Percentiles rank a stretch among this genome's conserved stretches.
Evolutionary conservation across 176 grass and related monocot species (phyloP).

Genomic region (Aegilops bicornis): DNA sequence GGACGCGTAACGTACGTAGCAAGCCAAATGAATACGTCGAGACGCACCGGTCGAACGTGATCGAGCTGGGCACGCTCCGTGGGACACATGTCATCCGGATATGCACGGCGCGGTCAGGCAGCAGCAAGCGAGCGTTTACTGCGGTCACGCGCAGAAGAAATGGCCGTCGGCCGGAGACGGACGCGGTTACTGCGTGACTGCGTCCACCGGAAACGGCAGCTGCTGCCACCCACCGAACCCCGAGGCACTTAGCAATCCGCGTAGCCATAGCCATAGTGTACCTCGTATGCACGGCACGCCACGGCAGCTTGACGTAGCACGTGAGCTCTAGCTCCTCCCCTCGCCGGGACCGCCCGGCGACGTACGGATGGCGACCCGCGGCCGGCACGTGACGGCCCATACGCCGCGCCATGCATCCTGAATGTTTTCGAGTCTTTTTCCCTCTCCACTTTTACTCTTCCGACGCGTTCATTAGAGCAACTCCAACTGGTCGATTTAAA

Average conservation of each 20-base stretch:
- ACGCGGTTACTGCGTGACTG: neutral
- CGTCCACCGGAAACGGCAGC: neutral
- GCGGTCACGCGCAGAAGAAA: conserved; percentile 16
- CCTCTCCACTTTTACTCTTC: too few relatives aligned
- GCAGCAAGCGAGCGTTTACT: neutral
- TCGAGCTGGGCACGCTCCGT: too few relatives aligned
- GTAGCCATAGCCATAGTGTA: too few relatives aligned
- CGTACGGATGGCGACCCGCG: neutral
- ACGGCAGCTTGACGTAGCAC: conserved; percentile 8
- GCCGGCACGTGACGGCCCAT: too few relatives aligned
- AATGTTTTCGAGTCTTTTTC: too few relatives aligned
- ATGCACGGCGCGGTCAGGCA: too few relatives aligned
- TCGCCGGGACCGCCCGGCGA: neutral
- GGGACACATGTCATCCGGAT: neutral
- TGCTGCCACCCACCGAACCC: neutral
- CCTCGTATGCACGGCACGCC: conserved; percentile 32
- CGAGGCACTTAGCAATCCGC: too few relatives aligned
- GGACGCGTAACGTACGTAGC: neutral
- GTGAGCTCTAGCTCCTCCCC: neutral
- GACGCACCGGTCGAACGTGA: too few relatives aligned
- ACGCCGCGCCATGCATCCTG: too few relatives aligned
- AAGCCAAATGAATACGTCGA: neutral
- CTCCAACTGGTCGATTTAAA: too few relatives aligned
- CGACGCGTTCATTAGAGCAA: too few relatives aligned
- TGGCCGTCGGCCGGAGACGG: too few relatives aligned